Evolutionary conservation across 2,329 filamentous ascomycete species (phyloP).

Genomic region (Raffaelea ambrosiae): DNA sequence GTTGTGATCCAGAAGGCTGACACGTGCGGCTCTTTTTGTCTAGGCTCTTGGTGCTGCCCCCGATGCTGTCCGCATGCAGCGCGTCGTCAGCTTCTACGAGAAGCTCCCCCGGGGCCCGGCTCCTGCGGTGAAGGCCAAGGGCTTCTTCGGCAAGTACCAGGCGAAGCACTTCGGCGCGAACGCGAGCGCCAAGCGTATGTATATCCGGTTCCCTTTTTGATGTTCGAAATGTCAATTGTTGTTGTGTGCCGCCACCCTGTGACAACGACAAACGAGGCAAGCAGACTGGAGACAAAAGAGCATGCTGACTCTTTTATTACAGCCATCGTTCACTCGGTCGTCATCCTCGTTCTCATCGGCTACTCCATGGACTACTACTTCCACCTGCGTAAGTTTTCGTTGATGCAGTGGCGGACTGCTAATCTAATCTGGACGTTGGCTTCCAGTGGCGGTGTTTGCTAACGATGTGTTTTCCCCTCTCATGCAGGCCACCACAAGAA

Average conservation of each 20-base stretch:
- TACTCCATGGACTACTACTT: slow-evolving; percentile 99
- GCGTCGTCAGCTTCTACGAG: slow-evolving; percentile 97
- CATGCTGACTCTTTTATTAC: slow-evolving; percentile 7
- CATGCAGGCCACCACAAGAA: slow-evolving; percentile 96
- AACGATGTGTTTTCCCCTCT: too few species aligned
- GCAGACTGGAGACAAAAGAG: too few species aligned
- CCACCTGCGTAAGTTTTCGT: slow-evolving; percentile 76
- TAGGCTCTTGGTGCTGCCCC: slow-evolving; percentile 90
- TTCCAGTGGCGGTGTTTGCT: too few species aligned
- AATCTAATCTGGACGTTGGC: too few species aligned
- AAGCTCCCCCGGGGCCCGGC: slow-evolving; percentile 90
- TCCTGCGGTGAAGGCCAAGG: slow-evolving; percentile 72
- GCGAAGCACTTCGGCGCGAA: slow-evolving; percentile 94
- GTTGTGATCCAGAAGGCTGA: background rate
- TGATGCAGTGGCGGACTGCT: too few species aligned
- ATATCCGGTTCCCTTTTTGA: background rate
- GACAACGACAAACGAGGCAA: too few species aligned
- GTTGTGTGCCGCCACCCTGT: slow-evolving; percentile 3
- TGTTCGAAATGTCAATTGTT: too few species aligned
- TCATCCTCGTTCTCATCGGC: slow-evolving; percentile 67
- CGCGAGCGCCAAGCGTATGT: slow-evolving; percentile 77
- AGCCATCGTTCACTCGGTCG: slow-evolving; percentile 87
- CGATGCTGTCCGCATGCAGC: slow-evolving; percentile 95
- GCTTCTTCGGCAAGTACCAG: slow-evolving; percentile 78
- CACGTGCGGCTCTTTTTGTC: slow-evolving; percentile 12